Conservation (phyloP, 1,284 basidiomycete species). For the Volvariella volvacea region DNA sequence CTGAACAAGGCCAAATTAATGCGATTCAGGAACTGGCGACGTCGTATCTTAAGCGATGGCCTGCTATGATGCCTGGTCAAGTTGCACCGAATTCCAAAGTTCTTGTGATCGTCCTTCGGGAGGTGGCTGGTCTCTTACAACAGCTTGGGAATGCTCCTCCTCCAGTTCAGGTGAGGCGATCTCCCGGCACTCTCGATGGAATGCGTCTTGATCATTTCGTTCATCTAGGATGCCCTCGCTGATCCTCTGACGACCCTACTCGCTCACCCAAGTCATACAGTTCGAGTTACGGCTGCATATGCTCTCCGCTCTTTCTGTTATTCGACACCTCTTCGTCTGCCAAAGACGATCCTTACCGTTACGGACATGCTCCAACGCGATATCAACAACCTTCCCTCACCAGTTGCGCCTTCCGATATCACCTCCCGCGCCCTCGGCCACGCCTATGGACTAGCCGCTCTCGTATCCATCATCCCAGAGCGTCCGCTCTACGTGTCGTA, state of each 20-base stretch:
- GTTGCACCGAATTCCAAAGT: constrained; percentile 65
- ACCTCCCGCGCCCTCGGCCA: constrained; percentile 76
- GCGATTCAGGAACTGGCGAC: constrained; percentile 85
- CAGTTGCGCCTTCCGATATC: constrained; percentile 70
- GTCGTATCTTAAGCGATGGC: constrained; percentile 86
- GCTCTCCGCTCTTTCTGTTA: constrained; percentile 87
- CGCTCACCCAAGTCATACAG: constrained; percentile 81
- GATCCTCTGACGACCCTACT: constrained; percentile 85
- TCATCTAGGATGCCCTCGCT: constrained; percentile 67
- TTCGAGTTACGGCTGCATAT: constrained; percentile 84
- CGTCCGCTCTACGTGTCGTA: constrained; percentile 93
- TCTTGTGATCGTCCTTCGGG: constrained; percentile 74
- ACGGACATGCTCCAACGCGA: constrained; percentile 83
- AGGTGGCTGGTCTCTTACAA: constrained; percentile 80
- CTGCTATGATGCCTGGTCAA: constrained; percentile 85
- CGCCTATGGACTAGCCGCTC: constrained; percentile 81
- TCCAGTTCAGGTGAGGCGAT: constrained; percentile 63
- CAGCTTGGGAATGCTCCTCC: constrained; percentile 91
- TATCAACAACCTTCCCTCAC: constrained; percentile 59
- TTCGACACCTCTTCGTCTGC: constrained; percentile 80
- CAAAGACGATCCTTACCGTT: constrained; percentile 69
- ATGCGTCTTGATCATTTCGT: constrained; percentile 3
- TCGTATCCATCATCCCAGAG: constrained; percentile 82
- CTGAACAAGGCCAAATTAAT: constrained; percentile 88
- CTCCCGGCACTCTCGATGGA: background rate